Conservation (phyloP, 257 asterid species). For the Apocynum venetum region DNA sequence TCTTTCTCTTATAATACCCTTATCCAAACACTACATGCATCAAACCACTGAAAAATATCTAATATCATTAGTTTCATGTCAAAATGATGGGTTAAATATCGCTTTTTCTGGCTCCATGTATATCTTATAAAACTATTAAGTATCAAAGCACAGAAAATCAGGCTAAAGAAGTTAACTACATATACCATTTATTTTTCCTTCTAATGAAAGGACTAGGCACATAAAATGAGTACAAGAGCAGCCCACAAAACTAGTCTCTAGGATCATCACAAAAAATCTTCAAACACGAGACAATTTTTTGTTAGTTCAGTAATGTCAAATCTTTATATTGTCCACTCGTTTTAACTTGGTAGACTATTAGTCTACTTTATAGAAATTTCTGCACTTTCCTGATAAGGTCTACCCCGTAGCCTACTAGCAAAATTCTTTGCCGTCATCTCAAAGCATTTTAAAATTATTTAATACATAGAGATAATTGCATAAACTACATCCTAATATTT, state of each 20-base stretch:
- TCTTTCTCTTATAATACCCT: no score
- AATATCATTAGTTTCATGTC: no score
- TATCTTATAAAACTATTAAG: background rate
- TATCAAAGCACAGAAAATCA: background rate
- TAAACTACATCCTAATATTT: no score
- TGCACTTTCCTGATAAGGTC: background rate
- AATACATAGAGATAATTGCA: background rate
- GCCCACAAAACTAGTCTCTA: background rate
- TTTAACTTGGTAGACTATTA: background rate
- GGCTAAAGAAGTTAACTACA: background rate
- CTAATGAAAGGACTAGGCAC: background rate
- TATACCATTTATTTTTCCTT: background rate
- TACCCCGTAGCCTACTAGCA: background rate
- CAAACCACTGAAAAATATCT: no score
- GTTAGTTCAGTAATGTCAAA: conserved; percentile 1
- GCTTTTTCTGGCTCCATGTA: no score
- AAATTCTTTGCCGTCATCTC: background rate
- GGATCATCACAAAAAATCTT: background rate
- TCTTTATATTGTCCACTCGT: background rate
- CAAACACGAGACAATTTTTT: background rate
- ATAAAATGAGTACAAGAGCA: background rate
- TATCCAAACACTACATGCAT: no score
- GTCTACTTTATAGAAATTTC: background rate
- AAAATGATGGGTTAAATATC: no score
- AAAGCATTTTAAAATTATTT: background rate